These are phyloP conservation scores for Cryptococcus jaspeensis DNA, from an alignment of 1,284 basidiomycete genomes.

Conservation along the genomic window DNA sequence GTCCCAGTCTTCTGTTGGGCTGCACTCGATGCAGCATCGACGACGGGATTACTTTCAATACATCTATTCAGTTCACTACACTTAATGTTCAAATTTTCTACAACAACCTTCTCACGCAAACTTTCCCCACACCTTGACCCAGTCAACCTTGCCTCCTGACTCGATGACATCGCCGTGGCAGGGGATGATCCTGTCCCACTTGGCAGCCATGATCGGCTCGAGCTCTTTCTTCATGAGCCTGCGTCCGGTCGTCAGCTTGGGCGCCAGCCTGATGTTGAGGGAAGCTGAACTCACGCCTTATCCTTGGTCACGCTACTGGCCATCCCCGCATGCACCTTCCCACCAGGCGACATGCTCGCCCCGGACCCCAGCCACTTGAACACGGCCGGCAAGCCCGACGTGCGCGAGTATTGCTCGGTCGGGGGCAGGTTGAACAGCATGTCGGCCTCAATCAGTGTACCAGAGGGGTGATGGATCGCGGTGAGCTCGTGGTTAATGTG, in stretches of 20 bases:
- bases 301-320: slow-evolving; percentile 59
- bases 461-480: slow-evolving; percentile 76
- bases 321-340: slow-evolving; percentile 61
- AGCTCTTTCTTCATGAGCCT: slow-evolving; percentile 38
- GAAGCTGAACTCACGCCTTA: slow-evolving; percentile 58
- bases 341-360: slow-evolving; percentile 59
- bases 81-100: too few species aligned
- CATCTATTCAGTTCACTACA: too few species aligned
- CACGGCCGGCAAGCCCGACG: slow-evolving; percentile 55
- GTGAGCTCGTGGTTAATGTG: slow-evolving; percentile 84
- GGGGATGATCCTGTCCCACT: slow-evolving; percentile 85
- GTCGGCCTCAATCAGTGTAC: slow-evolving; percentile 81
- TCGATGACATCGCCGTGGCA: slow-evolving; percentile 89
- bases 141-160: slow-evolving; percentile 66
- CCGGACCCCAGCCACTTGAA: slow-evolving; percentile 29
- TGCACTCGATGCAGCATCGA: too few species aligned
- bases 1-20: too few species aligned
- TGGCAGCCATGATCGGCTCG: slow-evolving; percentile 47
- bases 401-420: slow-evolving; percentile 70
- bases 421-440: slow-evolving; percentile 85
- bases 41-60: too few species aligned
- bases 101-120: slow-evolving; percentile 23
- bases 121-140: slow-evolving; percentile 55
- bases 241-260: neutral
- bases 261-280: neutral